These are phyloP conservation scores for Chytriomyces hyalinus DNA, from an alignment of 192 early-diverging fungal species.

Conservation along the genomic window DNA sequence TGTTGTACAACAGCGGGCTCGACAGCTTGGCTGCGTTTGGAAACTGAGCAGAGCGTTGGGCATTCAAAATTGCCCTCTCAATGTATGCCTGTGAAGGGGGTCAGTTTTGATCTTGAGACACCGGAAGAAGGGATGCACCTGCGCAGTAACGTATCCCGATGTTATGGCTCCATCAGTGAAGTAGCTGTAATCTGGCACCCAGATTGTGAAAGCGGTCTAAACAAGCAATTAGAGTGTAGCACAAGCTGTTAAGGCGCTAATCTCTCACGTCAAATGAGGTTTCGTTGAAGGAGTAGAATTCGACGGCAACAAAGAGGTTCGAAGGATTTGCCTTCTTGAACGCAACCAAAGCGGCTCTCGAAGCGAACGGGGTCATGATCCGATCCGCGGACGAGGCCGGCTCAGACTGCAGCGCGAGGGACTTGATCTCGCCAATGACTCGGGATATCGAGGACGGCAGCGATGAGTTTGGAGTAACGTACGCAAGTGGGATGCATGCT, in stretches of 20 bases:
- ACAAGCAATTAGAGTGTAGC: not conserved
- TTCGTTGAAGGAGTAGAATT: not conserved
- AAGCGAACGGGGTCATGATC: not conserved
- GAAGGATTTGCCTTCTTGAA: not conserved
- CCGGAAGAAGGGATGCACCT: not conserved
- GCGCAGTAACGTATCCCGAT: not conserved
- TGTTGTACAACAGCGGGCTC: conserved; percentile 1
- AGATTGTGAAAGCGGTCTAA: not conserved
- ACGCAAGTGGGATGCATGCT: not conserved
- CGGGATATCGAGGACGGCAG: not conserved
- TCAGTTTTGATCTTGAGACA: not conserved
- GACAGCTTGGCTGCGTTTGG: not conserved
- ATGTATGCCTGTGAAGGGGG: not conserved
- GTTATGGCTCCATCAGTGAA: not conserved
- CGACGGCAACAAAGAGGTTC: not conserved
- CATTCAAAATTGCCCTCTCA: not conserved
- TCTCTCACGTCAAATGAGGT: not conserved
- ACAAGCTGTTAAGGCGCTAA: not conserved
- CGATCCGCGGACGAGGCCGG: not conserved
- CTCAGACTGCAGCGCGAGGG: not conserved
- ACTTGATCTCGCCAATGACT: not conserved
- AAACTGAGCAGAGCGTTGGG: not conserved
- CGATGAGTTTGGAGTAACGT: not conserved
- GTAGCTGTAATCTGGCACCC: not conserved
- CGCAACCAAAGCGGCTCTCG: not conserved